A percentile compares a stretch with the other conserved stretches of the same genome.
These are phyloP conservation scores for Blastobotrys mokoenaii DNA, from an alignment of 805 yeast species.

Conservation along the genomic window DNA sequence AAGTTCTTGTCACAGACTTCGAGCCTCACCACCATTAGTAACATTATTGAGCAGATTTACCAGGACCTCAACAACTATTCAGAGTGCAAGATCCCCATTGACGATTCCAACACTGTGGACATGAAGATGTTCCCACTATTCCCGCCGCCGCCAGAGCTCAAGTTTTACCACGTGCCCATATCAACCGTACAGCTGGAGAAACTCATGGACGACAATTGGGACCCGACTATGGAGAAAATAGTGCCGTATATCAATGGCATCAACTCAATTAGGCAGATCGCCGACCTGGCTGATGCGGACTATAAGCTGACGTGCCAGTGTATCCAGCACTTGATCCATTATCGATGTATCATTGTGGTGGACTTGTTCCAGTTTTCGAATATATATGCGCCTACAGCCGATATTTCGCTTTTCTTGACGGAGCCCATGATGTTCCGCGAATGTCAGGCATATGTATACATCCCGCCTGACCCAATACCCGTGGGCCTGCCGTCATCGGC, in stretches of 20 bases:
- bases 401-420: constrained; percentile 57
- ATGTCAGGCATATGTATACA: constrained; percentile 69
- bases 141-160: constrained; percentile 67
- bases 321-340: constrained; percentile 84
- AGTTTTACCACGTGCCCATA: constrained; percentile 83
- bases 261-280: constrained; percentile 69
- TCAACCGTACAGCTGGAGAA: constrained; percentile 68
- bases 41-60: constrained; percentile 78
- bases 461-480: constrained; percentile 12
- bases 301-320: constrained; percentile 72
- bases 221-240: constrained; percentile 88
- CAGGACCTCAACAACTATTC: constrained; percentile 93
- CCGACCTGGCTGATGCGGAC: constrained; percentile 75
- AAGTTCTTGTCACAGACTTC: constrained; percentile 53
- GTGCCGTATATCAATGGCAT: constrained; percentile 82
- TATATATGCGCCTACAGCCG: constrained; percentile 81
- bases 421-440: constrained; percentile 63
- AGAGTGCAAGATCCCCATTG: constrained; percentile 91
- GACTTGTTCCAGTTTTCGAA: constrained; percentile 88
- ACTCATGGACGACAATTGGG: constrained; percentile 89
- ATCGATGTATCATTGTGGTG: constrained; percentile 70
- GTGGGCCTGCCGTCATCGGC: background rate
- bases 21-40: constrained; percentile 43
- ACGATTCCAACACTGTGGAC: constrained; percentile 81
- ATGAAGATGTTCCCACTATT: constrained; percentile 89